Evolutionary conservation across 2,329 filamentous ascomycete genomes (phyloP).

Genomic region (Scorias spongiosa): DNA sequence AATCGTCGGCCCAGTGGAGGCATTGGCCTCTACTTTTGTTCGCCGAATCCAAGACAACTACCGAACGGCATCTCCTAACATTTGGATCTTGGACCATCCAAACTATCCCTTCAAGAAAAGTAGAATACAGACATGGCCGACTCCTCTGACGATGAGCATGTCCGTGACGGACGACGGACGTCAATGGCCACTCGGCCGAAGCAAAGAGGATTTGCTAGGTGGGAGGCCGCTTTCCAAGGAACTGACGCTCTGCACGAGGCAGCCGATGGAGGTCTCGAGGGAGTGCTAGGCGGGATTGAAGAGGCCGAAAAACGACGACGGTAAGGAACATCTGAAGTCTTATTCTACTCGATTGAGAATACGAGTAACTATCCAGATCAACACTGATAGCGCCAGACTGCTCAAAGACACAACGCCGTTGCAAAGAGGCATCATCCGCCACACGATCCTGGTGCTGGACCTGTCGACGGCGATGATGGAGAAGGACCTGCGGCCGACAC

Average conservation of each 20-base stretch:
- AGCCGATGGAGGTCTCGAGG: conserved; percentile 19
- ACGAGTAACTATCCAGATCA: not conserved
- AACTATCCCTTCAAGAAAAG: too few species aligned
- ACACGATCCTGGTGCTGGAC: conserved; percentile 79
- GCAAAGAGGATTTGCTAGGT: conserved; percentile 15
- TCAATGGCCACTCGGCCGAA: conserved; percentile 14
- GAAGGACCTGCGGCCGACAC: conserved; percentile 82
- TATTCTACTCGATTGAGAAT: not conserved
- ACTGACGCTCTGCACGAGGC: conserved; percentile 20
- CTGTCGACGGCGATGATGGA: conserved; percentile 88
- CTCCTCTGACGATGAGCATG: conserved; percentile 9
- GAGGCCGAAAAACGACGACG: conserved; percentile 21
- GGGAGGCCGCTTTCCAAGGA: conserved; percentile 19
- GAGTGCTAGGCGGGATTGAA: conserved; percentile 20
- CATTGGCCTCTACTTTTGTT: too few species aligned
- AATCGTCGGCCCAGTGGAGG: too few species aligned
- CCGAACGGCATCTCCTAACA: too few species aligned
- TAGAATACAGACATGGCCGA: conserved; percentile 11
- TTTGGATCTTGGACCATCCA: too few species aligned
- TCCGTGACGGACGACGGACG: conserved; percentile 6
- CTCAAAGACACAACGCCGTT: conserved; percentile 88
- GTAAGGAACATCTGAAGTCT: conserved; percentile 5
- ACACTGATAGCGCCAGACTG: conserved; percentile 36
- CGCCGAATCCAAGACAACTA: too few species aligned
- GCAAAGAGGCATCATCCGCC: conserved; percentile 94